phyloP scores from a whole-genome alignment of 129 eudicot species.

The Flaveria sonorensis region DNA sequence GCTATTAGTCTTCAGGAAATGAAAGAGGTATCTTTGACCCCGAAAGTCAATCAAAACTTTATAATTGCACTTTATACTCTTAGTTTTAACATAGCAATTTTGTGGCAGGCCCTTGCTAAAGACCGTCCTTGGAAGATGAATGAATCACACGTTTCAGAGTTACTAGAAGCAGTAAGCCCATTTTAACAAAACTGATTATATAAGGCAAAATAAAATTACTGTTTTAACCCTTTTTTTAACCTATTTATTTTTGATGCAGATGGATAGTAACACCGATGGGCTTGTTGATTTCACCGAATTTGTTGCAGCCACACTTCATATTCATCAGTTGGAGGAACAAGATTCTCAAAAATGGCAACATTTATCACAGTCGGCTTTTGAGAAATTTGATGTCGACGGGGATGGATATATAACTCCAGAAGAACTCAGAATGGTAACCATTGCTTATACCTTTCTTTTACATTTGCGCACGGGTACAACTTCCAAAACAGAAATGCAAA shows the following conservation, averaged over 20 bases:
- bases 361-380: constrained; percentile 83
- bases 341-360: constrained; percentile 79
- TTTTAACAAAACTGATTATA: not conserved
- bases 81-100: not conserved
- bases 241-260: constrained; percentile 51
- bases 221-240: not conserved
- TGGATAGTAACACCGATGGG: constrained; percentile 91
- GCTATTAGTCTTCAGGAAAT: constrained; percentile 93
- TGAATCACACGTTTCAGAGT: constrained; percentile 78
- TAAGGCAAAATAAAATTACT: not conserved
- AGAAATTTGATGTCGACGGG: constrained; percentile 88
- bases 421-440: constrained; percentile 79
- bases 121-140: constrained; percentile 97
- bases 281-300: constrained; percentile 86
- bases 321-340: constrained; percentile 89
- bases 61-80: not conserved
- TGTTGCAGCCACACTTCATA: constrained; percentile 95
- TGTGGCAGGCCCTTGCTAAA: constrained; percentile 83
- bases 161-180: constrained; percentile 79
- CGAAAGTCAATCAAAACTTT: constrained; percentile 3
- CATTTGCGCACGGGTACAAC: not conserved
- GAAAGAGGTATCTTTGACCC: constrained; percentile 65
- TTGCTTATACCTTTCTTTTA: not conserved
- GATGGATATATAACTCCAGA: constrained; percentile 93
- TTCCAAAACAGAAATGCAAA: not conserved